Evolutionary conservation across 2,329 filamentous ascomycete genomes (phyloP).

Genomic region (Hawksworthiomyces lignivorus): DNA sequence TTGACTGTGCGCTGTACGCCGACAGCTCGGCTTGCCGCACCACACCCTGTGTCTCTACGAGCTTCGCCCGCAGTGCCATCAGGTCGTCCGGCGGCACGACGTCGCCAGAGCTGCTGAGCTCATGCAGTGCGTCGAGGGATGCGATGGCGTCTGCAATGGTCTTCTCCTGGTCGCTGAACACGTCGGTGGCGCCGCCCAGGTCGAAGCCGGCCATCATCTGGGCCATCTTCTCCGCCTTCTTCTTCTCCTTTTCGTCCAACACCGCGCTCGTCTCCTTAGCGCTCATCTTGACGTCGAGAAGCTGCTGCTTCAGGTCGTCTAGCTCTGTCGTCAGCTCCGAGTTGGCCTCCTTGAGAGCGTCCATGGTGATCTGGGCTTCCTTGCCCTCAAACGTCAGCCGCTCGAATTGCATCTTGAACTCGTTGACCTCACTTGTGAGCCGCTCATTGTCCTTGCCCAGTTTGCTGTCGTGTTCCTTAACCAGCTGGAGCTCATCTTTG

Average conservation of each 20-base stretch:
- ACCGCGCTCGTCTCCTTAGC: conserved; percentile 87
- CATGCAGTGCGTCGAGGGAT: conserved; percentile 70
- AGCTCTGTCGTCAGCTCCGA: conserved; percentile 83
- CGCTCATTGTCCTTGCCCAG: conserved; percentile 86
- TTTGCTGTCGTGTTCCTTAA: conserved; percentile 80
- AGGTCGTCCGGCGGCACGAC: conserved; percentile 76
- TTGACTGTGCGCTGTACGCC: conserved; percentile 61
- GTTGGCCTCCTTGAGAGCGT: conserved; percentile 93
- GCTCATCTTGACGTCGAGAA: conserved; percentile 92
- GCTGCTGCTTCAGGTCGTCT: conserved; percentile 91
- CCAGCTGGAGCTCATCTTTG: conserved; percentile 74
- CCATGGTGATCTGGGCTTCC: conserved; percentile 95
- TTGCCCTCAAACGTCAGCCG: conserved; percentile 93
- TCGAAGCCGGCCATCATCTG: conserved; percentile 99
- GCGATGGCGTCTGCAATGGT: conserved; percentile 77
- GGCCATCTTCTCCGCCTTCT: conserved; percentile 98
- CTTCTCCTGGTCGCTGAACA: conserved; percentile 89
- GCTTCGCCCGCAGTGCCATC: conserved; percentile 63
- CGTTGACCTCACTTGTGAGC: conserved; percentile 77
- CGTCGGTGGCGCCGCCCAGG: conserved; percentile 78
- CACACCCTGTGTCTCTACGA: conserved; percentile 86
- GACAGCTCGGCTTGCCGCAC: conserved; percentile 88
- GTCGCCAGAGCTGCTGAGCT: conserved; percentile 69
- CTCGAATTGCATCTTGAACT: conserved; percentile 94
- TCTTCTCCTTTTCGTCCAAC: conserved; percentile 94